Evolutionary conservation across 805 yeast species (phyloP).

Genomic region (Spathaspora girioi): DNA sequence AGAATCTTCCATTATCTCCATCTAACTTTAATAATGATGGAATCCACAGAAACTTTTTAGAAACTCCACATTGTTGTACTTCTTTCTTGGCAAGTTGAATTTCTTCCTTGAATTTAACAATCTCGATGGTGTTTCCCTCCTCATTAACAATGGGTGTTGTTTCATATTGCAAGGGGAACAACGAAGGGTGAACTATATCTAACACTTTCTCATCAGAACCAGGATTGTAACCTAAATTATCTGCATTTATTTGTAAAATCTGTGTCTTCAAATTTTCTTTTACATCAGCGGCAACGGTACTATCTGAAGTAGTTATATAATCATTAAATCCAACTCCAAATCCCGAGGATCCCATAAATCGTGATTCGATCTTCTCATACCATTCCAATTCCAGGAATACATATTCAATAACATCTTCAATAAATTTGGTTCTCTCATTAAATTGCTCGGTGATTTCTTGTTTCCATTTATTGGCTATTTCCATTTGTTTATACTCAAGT

Average conservation of each 20-base stretch:
- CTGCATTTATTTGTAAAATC: constrained; percentile 10
- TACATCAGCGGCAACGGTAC: constrained; percentile 9
- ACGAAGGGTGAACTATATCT: constrained; percentile 40
- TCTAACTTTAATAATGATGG: too few species aligned
- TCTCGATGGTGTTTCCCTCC: constrained; percentile 4
- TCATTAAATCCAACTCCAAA: constrained; percentile 18
- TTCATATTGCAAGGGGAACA: constrained; percentile 32
- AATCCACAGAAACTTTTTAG: constrained; percentile 32
- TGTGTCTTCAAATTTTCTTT: constrained; percentile 10
- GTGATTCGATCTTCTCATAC: constrained; percentile 15
- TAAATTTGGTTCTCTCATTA: constrained; percentile 7
- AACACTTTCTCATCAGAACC: constrained; percentile 29
- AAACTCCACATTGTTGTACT: constrained; percentile 13
- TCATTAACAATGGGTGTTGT: constrained; percentile 15
- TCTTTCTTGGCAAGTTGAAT: constrained; percentile 10
- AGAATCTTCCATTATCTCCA: too few species aligned
- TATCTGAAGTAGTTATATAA: constrained; percentile 16
- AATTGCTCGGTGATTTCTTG: constrained; percentile 14
- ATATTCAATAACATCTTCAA: constrained; percentile 19
- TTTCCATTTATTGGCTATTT: constrained; percentile 17
- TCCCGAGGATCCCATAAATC: neutral
- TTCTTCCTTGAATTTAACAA: constrained; percentile 9
- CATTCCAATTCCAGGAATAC: constrained; percentile 27
- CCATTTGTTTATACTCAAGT: constrained; percentile 11
- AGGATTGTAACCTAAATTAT: constrained; percentile 34